Evolutionary conservation across 441 rosid genomes (phyloP).

Genomic region (Biscutella laevigata): DNA sequence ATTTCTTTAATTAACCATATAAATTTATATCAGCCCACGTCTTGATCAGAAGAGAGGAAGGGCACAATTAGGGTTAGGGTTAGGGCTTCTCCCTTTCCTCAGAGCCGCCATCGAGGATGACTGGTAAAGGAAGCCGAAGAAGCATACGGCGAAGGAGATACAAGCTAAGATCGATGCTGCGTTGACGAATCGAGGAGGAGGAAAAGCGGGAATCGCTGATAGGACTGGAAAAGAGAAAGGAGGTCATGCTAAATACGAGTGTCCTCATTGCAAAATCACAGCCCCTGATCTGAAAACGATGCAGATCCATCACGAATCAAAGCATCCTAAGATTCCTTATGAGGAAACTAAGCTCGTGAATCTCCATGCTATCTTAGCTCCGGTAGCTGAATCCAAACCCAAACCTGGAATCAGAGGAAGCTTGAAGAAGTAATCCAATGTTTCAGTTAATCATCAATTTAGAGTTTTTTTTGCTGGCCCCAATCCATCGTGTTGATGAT

Average conservation of each 20-base stretch:
- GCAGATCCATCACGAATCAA: conserved; percentile 97
- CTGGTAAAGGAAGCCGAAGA: conserved; percentile 98
- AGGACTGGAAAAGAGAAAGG: conserved; percentile 77
- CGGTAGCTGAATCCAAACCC: conserved; percentile 26
- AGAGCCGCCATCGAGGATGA: conserved; percentile 39
- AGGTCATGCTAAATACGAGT: conserved; percentile 90
- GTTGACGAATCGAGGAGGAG: conserved; percentile 83
- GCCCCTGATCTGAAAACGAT: conserved; percentile 78
- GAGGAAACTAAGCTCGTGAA: conserved; percentile 69
- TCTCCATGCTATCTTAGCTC: conserved; percentile 38
- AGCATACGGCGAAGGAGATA: conserved; percentile 99
- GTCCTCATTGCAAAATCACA: conserved; percentile 79
- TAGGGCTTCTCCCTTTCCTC: conserved; percentile 16
- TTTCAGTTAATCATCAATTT: too few relatives aligned
- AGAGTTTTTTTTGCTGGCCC: too few relatives aligned
- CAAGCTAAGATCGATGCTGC: conserved; percentile 75
- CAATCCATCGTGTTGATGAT: conserved; percentile 13
- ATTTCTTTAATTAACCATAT: neutral
- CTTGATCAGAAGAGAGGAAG: neutral
- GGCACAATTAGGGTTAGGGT: conserved; percentile 18
- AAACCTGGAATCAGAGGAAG: conserved; percentile 35
- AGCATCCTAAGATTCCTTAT: conserved; percentile 75
- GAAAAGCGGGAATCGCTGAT: conserved; percentile 71
- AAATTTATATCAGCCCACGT: neutral
- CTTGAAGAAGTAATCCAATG: conserved; percentile 27